Evolutionary conservation across 2,329 filamentous ascomycete genomes (phyloP).

Genomic region (Graphilbum sp.): DNA sequence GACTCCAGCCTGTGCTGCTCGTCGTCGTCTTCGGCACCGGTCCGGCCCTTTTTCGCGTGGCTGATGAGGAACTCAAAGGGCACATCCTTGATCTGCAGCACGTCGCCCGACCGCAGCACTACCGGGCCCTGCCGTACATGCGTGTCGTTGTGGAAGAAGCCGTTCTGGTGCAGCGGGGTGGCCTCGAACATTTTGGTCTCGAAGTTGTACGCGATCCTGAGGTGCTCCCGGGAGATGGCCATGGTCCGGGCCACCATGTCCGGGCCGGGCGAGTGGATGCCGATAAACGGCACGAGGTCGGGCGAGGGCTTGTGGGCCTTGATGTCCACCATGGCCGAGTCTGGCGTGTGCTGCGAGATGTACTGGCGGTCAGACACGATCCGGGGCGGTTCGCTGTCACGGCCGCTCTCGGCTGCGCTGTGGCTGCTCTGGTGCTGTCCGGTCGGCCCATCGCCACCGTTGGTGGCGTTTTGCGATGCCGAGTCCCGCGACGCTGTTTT

Average conservation of each 20-base stretch:
- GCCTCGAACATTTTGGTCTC: constrained; percentile 49
- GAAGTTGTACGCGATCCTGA: constrained; percentile 55
- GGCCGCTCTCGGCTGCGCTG: constrained; percentile 7
- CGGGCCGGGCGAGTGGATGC: constrained; percentile 53
- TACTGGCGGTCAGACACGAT: constrained; percentile 38
- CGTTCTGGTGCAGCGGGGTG: constrained; percentile 44
- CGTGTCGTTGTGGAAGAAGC: constrained; percentile 49
- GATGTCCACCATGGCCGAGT: constrained; percentile 42
- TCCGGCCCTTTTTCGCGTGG: constrained; percentile 38
- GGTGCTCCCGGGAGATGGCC: constrained; percentile 57
- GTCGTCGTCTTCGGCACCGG: constrained; percentile 32
- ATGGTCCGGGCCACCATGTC: constrained; percentile 48
- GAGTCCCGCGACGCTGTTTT: constrained; percentile 15
- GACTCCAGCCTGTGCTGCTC: constrained; percentile 14
- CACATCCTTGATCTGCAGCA: constrained; percentile 58
- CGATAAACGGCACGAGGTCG: constrained; percentile 46
- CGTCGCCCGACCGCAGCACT: constrained; percentile 44
- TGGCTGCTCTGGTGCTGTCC: not conserved
- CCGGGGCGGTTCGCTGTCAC: constrained; percentile 6
- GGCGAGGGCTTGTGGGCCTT: constrained; percentile 43
- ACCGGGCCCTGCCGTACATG: constrained; percentile 39
- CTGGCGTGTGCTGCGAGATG: constrained; percentile 37
- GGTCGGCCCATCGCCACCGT: not conserved
- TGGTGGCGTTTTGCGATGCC: not conserved
- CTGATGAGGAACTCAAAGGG: constrained; percentile 54